Conservation (phyloP, 1,139 yeast species). For the Candida anutae region DNA sequence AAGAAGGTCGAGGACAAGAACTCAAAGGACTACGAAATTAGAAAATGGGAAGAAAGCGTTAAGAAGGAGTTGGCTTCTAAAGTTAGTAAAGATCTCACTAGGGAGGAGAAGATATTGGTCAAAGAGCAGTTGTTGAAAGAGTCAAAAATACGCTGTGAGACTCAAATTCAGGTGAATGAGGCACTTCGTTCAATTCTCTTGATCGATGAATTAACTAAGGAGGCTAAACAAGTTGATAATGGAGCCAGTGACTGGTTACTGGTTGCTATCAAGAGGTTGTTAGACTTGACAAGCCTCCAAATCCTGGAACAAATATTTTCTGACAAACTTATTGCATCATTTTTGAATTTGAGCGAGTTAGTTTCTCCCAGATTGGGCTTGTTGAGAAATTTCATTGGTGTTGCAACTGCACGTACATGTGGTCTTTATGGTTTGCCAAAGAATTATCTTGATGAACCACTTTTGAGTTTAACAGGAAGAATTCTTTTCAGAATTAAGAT, state of each 20-base stretch:
- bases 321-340: conserved; percentile 25
- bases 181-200: conserved; percentile 46
- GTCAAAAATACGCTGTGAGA: conserved; percentile 39
- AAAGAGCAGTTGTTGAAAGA: conserved; percentile 60
- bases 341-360: conserved; percentile 35
- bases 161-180: conserved; percentile 29
- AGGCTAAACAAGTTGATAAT: conserved; percentile 51
- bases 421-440: conserved; percentile 33
- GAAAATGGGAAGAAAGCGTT: conserved; percentile 84
- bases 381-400: conserved; percentile 50
- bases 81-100: conserved; percentile 52
- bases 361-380: conserved; percentile 43
- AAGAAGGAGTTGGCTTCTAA: conserved; percentile 66
- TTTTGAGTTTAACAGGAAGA: conserved; percentile 50
- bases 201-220: conserved; percentile 43
- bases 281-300: conserved; percentile 30
- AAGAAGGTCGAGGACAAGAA: conserved; percentile 46
- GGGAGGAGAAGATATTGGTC: conserved; percentile 63
- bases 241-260: conserved; percentile 74
- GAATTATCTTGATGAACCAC: conserved; percentile 41
- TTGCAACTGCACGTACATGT: conserved; percentile 55
- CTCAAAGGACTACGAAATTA: conserved; percentile 74
- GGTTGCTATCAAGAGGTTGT: conserved; percentile 41
- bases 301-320: conserved; percentile 35
- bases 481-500: conserved; percentile 71